Base-by-base conservation (phyloP, 495 filamentous ascomycete genomes). In the Penicillium crystallinum region DNA sequence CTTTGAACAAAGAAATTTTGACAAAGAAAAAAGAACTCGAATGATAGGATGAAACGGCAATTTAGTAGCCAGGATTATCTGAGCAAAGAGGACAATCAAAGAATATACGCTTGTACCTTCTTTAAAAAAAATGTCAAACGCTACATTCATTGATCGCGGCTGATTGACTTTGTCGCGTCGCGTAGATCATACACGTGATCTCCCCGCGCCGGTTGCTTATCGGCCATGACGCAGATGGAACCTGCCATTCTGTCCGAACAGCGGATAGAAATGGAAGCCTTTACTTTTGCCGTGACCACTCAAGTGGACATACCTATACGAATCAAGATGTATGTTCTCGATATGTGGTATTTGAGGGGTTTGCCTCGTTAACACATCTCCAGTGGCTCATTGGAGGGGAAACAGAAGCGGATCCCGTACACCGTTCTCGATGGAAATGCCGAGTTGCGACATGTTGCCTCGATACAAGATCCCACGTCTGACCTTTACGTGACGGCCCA, bases 401-500 rank as follows among this genome's bases (percentile, higher is more conserved):
- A 88, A 45, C 88, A 93, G 66, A 82, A 84, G 50, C 82, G 87
- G 14, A 77, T 91, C 6, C 83, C 83, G 1, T 88, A 83, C 56
- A 96, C 91, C 0, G 87, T 81, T 1, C 80, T 97, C 7, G 67
- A 96, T 23, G 76, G 86, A 35, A 77, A 82, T 39, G 85, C 92
- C 2, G 84, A 95, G 39, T 72, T 97, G 33, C 81, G 88, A 59
- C 87, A 97, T 62, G 79, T 90, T 34, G 91, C 89, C 34, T 96
- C 93, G 19, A 88, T 90, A 49, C 79, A 72, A 41, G 85, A 81
- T 57, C 71, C 80, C 10, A 66, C 83, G 62, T 96, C 90, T 17
- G 93, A 98, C 65, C 84, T 97, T 33, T 97, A 91, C 58, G 85
- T 95, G 17, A 96, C 91, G 3, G 87, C 84, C 14, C 95, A 97